A percentile compares a stretch with the other conserved stretches of the same genome.
These are phyloP conservation scores for Fusarium liriodendri DNA, from an alignment of 2,329 filamentous ascomycete species.

Conservation along the genomic window DNA sequence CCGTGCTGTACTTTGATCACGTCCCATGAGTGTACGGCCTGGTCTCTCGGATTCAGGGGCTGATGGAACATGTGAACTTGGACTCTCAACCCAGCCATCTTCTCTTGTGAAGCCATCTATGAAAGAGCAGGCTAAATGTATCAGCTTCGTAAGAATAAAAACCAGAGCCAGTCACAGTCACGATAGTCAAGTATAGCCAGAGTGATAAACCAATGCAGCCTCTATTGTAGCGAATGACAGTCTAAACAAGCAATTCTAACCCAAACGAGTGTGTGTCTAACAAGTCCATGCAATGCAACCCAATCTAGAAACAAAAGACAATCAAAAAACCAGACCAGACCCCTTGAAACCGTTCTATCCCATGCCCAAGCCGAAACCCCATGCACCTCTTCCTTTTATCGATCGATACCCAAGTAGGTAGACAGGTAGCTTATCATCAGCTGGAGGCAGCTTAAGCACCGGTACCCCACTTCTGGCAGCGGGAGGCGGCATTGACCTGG, in stretches of 20 bases:
- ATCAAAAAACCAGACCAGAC: conserved; percentile 5
- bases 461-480: conserved; percentile 54
- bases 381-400: conserved; percentile 6
- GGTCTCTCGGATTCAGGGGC: not conserved
- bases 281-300: conserved; percentile 14
- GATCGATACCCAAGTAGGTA: not conserved
- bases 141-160: not conserved
- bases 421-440: not conserved
- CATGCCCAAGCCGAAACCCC: not conserved
- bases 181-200: not conserved
- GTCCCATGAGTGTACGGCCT: not conserved
- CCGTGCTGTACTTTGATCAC: not conserved
- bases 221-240: conserved; percentile 32
- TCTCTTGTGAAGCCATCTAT: not conserved
- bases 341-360: not conserved
- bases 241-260: conserved; percentile 20
- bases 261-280: conserved; percentile 29
- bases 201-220: conserved; percentile 24
- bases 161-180: not conserved
- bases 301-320: not conserved
- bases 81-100: not conserved
- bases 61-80: not conserved
- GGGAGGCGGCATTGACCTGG: conserved; percentile 48
- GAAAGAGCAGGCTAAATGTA: not conserved
- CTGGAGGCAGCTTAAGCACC: conserved; percentile 26